Evolutionary conservation across 768 basidiomycete genomes (phyloP).

Genomic region (Dendrothele bispora): DNA sequence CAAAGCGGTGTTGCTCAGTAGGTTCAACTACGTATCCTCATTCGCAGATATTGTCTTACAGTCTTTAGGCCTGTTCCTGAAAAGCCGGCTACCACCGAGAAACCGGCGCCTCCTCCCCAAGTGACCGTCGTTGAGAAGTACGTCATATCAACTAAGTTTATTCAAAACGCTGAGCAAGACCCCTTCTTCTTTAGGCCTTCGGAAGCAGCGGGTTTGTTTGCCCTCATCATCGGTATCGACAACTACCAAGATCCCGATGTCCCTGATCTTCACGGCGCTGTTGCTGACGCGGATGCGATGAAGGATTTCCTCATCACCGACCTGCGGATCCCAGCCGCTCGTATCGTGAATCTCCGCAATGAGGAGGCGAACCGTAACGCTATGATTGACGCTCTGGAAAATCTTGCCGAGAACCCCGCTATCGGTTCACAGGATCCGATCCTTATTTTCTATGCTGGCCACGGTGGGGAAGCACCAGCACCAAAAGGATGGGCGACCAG

Average conservation of each 20-base stretch:
- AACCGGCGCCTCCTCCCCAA: too few relatives aligned
- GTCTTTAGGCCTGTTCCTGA: too few relatives aligned
- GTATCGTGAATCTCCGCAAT: constrained; percentile 22
- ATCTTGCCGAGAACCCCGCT: constrained; percentile 9
- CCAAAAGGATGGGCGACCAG: constrained; percentile 12
- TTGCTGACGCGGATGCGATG: constrained; percentile 26
- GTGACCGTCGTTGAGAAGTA: too few relatives aligned
- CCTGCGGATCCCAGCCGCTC: constrained; percentile 14
- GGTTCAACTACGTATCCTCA: too few relatives aligned
- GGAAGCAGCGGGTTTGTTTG: too few relatives aligned
- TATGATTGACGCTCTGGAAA: constrained; percentile 16
- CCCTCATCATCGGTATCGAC: constrained; percentile 31
- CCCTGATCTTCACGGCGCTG: constrained; percentile 23
- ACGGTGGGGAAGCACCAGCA: constrained; percentile 20
- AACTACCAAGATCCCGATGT: constrained; percentile 13
- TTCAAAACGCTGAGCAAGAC: too few relatives aligned
- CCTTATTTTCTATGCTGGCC: constrained; percentile 30
- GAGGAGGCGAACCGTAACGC: constrained; percentile 20
- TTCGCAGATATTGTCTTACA: too few relatives aligned
- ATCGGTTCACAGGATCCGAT: constrained; percentile 19
- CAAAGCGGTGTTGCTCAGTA: too few relatives aligned
- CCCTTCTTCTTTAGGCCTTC: too few relatives aligned
- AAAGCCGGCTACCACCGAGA: too few relatives aligned
- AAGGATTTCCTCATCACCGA: constrained; percentile 14
- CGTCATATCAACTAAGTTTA: too few relatives aligned